Evolutionary conservation across 441 rosid genomes (phyloP), one percentile per base, ranked within the genome.

Genomic region (Flueggea neowawraea): DNA sequence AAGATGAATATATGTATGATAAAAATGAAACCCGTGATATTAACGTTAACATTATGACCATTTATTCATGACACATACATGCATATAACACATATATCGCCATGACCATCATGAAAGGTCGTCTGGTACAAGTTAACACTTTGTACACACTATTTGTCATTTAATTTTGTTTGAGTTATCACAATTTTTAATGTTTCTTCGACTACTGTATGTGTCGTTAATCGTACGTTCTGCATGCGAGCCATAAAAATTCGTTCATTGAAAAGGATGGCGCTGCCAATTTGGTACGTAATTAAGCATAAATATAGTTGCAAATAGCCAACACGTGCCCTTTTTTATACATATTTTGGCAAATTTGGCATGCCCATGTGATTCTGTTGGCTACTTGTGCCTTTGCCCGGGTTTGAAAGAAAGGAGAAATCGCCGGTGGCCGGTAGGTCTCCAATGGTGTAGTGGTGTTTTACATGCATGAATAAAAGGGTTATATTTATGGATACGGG

Each of bases 1-100:
- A 49, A 31, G 8, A 13, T 45, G 13, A 44, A 59, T 15, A 31
- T 14, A 51, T 49, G 4, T 31, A 14, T 22, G n/a, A n/a, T 36
- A 43, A 6, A 43, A 6, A 43, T 43, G 45, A 14, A 60, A 43
- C 56, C 62, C 70, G 52, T 59, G 68, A 66, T 49, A 58, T 54
- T 49, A 44, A 41, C 59, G 33, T 54, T 67, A 15, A 31, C n/a
- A 36, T 52, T 54, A 48, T 51, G 16, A 17, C 33, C n/a, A 15
- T 48, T 61, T 57, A 2, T 15, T 13, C 39, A 3, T 17, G 6
- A 43, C 16, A 28, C 10, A 55, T 36, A 10, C 7, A 6, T 32
- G 41, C 31, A 28, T 28, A 55, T 12, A 36, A 11, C 45, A 47
- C 41, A 14, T 1, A 47, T 14, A 9, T 47, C 9, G 5, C n/a